Evolutionary conservation across 257 asterid genomes (phyloP).

Genomic region (Nyctanthes arbortristis): DNA sequence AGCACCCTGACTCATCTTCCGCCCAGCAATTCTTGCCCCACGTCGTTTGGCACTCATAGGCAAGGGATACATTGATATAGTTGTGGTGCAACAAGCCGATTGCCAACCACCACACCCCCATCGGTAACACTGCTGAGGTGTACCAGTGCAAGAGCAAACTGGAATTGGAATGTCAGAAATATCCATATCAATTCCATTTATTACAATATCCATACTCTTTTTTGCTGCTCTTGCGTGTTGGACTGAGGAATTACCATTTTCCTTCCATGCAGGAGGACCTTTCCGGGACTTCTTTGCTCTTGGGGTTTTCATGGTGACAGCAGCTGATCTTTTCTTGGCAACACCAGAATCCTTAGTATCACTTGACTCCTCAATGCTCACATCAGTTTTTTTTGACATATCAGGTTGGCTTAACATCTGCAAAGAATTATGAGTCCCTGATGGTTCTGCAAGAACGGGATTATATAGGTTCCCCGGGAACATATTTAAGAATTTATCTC

Average conservation of each 20-base stretch:
- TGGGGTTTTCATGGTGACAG: conserved; percentile 51
- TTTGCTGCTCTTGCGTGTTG: conserved; percentile 67
- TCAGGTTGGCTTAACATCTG: conserved; percentile 70
- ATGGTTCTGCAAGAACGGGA: conserved; percentile 59
- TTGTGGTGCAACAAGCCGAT: conserved; percentile 94
- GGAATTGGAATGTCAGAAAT: conserved; percentile 89
- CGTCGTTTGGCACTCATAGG: conserved; percentile 96
- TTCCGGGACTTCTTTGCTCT: conserved; percentile 71
- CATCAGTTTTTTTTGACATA: conserved; percentile 37
- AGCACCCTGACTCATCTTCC: conserved; percentile 98
- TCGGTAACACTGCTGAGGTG: conserved; percentile 91
- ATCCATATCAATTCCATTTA: conserved; percentile 83
- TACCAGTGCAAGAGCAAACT: conserved; percentile 89
- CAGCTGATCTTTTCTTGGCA: conserved; percentile 58
- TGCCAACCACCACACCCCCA: conserved; percentile 99
- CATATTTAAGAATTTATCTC: conserved; percentile 77
- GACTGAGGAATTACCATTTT: conserved; percentile 48
- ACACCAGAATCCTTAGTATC: conserved; percentile 51
- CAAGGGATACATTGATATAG: conserved; percentile 86
- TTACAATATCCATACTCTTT: conserved; percentile 72
- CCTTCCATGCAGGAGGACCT: conserved; percentile 46
- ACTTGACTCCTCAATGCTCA: conserved; percentile 50
- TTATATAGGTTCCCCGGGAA: conserved; percentile 61
- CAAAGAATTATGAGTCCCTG: conserved; percentile 57
- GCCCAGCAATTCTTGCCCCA: conserved; percentile 92